Base-by-base conservation (phyloP, 768 basidiomycete genomes). In the Russula abietina region DNA sequence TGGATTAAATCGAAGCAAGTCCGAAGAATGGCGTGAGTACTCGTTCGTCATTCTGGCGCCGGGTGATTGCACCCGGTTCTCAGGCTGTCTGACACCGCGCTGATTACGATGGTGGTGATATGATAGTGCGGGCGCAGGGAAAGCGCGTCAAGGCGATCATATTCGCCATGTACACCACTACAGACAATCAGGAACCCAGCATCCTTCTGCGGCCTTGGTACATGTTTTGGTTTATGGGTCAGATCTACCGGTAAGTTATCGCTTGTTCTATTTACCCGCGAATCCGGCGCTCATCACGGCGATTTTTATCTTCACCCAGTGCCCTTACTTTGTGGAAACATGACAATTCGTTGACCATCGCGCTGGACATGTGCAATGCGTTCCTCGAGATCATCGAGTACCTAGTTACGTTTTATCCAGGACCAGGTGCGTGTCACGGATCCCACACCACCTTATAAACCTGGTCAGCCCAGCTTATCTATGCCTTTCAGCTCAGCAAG, bases 181-280 rank as follows among this genome's bases (percentile, higher is more conserved):
- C 86, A 6, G 84, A 84, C 3, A 65, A 70, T 50, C 60, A 61
- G 22, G 67, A 71, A 50, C 78, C 82, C 61, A 70, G 77, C 28
- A 71, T 88, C 45, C 73, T 80, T 3, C 76, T 79, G 16, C 74
- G 85, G 57, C 87, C 87, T 9, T 86, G 83, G 70, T 87, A 81
- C 70, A 77, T 82, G 26, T 86, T 85, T 69, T 87, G 85, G 85
- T 87, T 88, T 65, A 84, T 86, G 83, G 78, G 79, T 24, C 85
- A 88, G 72, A 78, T 85, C 59, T 77, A 73, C 70, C 79, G 82
- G 83, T 81, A 61, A 58, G 70, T 70, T 70, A 46, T 52, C 16
- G 16, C 38, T 16, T 11, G 14, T 17, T 39, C 16, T 39, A 16
- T 39, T 17, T 39, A n/a, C 16, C 38, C 6, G 16, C 16, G 16